phyloP scores from a whole-genome alignment of 768 basidiomycete species.

The Termitomyces sp. region DNA sequence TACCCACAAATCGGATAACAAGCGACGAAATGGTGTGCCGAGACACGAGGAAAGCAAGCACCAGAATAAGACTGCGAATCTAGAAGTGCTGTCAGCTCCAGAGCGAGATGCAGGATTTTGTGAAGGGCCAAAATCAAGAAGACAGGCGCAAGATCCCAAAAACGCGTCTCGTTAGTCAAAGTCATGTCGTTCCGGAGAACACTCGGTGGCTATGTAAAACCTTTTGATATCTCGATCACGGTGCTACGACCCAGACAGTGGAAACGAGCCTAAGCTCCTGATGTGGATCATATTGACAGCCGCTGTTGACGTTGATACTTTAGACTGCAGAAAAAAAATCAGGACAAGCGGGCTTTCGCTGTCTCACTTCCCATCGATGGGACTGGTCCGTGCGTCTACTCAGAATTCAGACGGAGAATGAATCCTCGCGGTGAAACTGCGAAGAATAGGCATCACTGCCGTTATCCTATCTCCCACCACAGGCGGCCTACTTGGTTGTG shows the following conservation, averaged over 20 bases:
- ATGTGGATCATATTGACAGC: background rate
- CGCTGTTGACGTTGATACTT: background rate
- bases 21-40: conserved; percentile 44
- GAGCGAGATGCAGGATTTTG: conserved; percentile 1
- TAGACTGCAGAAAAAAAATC: background rate
- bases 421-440: conserved; percentile 16
- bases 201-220: background rate
- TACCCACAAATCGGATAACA: conserved; percentile 46
- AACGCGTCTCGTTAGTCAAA: conserved; percentile 15
- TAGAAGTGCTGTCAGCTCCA: conserved; percentile 19
- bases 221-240: background rate
- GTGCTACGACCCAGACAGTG: background rate
- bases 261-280: background rate
- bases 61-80: conserved; percentile 53
- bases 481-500: background rate
- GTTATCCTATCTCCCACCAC: background rate
- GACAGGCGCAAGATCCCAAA: conserved; percentile 36
- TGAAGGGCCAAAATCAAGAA: conserved; percentile 38
- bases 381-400: conserved; percentile 18
- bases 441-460: conserved; percentile 11
- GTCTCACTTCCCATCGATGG: background rate
- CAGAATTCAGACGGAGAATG: conserved; percentile 23
- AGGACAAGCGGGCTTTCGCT: no score
- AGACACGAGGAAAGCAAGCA: conserved; percentile 69
- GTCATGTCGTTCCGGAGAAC: background rate